A percentile compares a stretch with the other conserved stretches of the same genome.
Evolutionary conservation across 441 rosid species (phyloP).

Genomic region (Pelargonium fulgidum): DNA sequence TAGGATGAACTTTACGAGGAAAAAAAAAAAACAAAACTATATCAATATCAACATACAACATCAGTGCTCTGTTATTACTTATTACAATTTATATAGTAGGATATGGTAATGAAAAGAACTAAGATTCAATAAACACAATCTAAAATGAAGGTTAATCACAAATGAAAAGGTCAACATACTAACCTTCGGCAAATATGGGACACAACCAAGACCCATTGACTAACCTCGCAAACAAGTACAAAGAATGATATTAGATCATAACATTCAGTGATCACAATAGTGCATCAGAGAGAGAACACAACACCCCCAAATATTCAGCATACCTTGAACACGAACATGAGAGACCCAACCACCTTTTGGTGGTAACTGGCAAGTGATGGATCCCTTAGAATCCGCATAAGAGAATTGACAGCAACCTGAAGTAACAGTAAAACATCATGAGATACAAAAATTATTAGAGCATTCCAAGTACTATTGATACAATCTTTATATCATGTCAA

Average conservation of each 20-base stretch:
- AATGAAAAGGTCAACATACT: conserved; percentile 25
- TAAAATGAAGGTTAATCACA: neutral
- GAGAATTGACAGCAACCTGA: conserved; percentile 97
- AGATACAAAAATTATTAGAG: conserved; percentile 21
- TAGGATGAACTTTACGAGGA: neutral
- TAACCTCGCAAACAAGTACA: conserved; percentile 52
- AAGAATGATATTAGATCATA: conserved; percentile 11
- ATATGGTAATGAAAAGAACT: neutral
- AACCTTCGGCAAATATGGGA: conserved; percentile 97
- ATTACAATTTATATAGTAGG: neutral
- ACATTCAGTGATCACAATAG: conserved; percentile 8
- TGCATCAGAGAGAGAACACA: neutral
- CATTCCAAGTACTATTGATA: neutral
- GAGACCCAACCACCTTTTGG: conserved; percentile 97
- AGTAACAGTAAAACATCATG: conserved; percentile 17
- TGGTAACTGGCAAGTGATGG: conserved; percentile 96
- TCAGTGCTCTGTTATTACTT: neutral
- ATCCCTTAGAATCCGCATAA: conserved; percentile 98
- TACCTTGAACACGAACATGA: conserved; percentile 98
- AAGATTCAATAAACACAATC: neutral
- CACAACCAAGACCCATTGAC: conserved; percentile 99
- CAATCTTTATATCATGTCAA: conserved; percentile 18
- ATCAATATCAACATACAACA: neutral
- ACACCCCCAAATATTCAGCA: conserved; percentile 3
- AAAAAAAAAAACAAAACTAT: neutral